Conservation (phyloP, 202 grass and related monocot species). For the Bolboschoenoplectus hybrid region DNA sequence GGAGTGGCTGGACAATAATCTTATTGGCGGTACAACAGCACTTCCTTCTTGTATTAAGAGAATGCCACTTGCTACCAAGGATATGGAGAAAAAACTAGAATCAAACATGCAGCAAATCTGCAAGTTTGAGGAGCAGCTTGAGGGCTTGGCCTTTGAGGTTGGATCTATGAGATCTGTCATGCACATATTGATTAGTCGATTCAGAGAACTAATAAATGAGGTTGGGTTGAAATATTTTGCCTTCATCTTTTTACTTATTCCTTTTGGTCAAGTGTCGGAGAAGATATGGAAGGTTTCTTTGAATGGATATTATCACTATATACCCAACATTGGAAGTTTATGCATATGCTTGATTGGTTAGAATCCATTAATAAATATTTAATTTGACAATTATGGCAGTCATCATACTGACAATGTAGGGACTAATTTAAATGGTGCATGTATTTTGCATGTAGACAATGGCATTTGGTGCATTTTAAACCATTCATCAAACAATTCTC, state of each 20-base stretch:
- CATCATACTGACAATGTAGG: too few species aligned
- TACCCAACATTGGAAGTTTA: neutral
- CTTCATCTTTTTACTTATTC: neutral
- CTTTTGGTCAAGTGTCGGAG: neutral
- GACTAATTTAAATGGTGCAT: too few species aligned
- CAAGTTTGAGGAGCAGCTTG: constrained; percentile 58
- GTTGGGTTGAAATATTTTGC: constrained; percentile 42
- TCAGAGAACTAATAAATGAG: constrained; percentile 76
- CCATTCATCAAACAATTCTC: neutral
- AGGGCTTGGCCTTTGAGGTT: constrained; percentile 41
- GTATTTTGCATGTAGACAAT: neutral
- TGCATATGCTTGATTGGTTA: neutral
- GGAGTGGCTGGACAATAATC: constrained; percentile 68
- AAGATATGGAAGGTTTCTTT: neutral
- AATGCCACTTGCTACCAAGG: constrained; percentile 59
- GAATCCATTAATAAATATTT: neutral
- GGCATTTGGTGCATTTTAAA: neutral
- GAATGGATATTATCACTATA: neutral
- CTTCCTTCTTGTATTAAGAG: constrained; percentile 42
- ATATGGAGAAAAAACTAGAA: constrained; percentile 69
- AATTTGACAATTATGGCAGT: neutral
- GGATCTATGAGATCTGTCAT: constrained; percentile 60
- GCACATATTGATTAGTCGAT: constrained; percentile 56
- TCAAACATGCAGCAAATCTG: constrained; percentile 56
- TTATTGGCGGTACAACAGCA: constrained; percentile 55